Evolutionary conservation across 23 red algal species (phyloP), one percentile per base, ranked within the genome.

Genomic region (Gracilaria caudata): DNA sequence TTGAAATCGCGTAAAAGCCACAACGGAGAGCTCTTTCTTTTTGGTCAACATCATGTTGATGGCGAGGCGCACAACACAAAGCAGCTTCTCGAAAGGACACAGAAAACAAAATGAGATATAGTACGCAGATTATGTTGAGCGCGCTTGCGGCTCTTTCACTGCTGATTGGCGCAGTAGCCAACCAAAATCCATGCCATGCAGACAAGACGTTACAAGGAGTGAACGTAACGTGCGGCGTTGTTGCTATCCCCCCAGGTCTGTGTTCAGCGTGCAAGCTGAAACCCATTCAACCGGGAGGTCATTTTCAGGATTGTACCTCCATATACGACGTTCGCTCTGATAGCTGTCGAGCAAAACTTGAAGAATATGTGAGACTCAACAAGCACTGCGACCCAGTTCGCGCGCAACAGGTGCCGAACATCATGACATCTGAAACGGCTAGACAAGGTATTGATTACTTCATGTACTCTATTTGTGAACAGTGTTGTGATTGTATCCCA

Each of bases 151-250:
- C 51, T 51, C 19, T 79, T 29, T 79, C 44, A 44, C 43, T 79
- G 39, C 13, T 35, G 36, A 30, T 43, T 19, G 51, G 44, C 9
- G 43, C 40, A n/a, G 51, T 24, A 2, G 65, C 32, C 25, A 60
- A 60, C 74, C 73, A 80, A 53, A 90, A 79, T 63, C 86, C 86
- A 19, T 90, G 86, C 58, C 86, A 90, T 61, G 37, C 73, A 3
- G 76, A 90, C 86, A 87, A 87, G 68, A 37, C 33, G 68, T 39
- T 55, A 41, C 65, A 87, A 43, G 83, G 83, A 8, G 13, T 44
- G 23, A 68, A 68, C 32, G 83, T 87, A 4, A 87, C 83, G 44
- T 87, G 83, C 51, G 83, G 68, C 14, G 68, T 72, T 40, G 68
- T 87, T 4, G 65, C 41, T 33, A 47, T 87, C 5, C 83, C 83